Base-by-base conservation (phyloP, 805 yeast genomes). In the Yarrowia sp. region DNA sequence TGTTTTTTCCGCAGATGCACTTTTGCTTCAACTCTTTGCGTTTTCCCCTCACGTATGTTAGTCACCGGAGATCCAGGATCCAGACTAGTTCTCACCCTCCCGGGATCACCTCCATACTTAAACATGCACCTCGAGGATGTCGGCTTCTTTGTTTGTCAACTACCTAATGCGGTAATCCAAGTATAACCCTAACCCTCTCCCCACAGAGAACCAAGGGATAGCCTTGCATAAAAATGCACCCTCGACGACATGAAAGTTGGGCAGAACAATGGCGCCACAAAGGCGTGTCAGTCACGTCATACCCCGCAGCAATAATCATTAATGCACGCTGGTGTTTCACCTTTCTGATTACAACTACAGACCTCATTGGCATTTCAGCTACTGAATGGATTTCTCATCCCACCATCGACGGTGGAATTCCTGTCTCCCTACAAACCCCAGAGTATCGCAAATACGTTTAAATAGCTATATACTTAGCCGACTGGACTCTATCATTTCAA, bases 391-490 rank as follows among this genome's bases (percentile, higher is more conserved):
- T n/a, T n/a, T n/a, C n/a, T n/a, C n/a, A n/a, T n/a, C n/a, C n/a
- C n/a, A n/a, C n/a, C n/a, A n/a, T n/a, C n/a, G n/a, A n/a, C n/a
- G n/a, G n/a, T n/a, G n/a, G n/a, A n/a, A n/a, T n/a, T n/a, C n/a
- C n/a, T n/a, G n/a, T n/a, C n/a, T n/a, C n/a, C n/a, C n/a, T n/a
- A n/a, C n/a, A n/a, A n/a, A n/a, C n/a, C n/a, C n/a, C n/a, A n/a
- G n/a, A n/a, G n/a, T 17, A 46, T 33, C 54, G 38, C 38, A 35
- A 36, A 26, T 49, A 41, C 46, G 32, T 43, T 54, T 54, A 54
- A 54, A 54, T 54, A 54, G 61, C 46, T 54, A 38, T 54, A 36
- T 54, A 54, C 61, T 48, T 54, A 28, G 46, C 61, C 61, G 35
- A 38, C 46, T 38, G 35, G 61, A 36, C 46, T 54, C 44, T 35